Conservation (phyloP, 2,329 filamentous ascomycete species). For the Calonectria pteridis region DNA sequence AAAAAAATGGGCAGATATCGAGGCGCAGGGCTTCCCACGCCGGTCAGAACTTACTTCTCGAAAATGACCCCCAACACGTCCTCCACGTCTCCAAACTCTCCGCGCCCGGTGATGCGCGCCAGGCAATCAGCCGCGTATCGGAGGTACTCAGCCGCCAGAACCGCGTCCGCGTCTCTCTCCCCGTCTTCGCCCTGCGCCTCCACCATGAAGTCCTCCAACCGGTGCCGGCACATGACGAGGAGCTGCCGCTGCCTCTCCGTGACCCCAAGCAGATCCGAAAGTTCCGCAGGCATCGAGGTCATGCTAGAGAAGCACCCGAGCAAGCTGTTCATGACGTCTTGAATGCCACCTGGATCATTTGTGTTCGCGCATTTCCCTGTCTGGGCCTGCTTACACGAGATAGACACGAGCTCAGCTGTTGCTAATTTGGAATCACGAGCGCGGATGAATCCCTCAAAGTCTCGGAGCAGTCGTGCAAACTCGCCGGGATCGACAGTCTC, state of each 20-base stretch:
- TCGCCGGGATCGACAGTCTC: slow-evolving; percentile 58
- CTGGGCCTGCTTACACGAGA: slow-evolving; percentile 79
- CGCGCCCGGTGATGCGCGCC: slow-evolving; percentile 89
- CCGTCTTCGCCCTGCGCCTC: slow-evolving; percentile 60
- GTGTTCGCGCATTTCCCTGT: slow-evolving; percentile 29
- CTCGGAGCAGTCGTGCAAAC: slow-evolving; percentile 53
- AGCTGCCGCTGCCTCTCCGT: slow-evolving; percentile 90
- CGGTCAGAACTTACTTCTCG: slow-evolving; percentile 79
- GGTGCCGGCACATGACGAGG: slow-evolving; percentile 76
- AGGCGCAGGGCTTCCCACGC: slow-evolving; percentile 4
- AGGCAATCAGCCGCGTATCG: slow-evolving; percentile 83
- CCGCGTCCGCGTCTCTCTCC: slow-evolving; percentile 78
- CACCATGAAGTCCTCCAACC: slow-evolving; percentile 80
- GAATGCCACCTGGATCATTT: slow-evolving; percentile 74
- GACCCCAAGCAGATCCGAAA: slow-evolving; percentile 89
- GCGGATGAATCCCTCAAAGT: slow-evolving; percentile 51
- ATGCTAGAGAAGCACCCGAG: slow-evolving; percentile 76
- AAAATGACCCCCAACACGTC: slow-evolving; percentile 97
- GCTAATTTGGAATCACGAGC: slow-evolving; percentile 40
- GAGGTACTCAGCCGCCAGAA: slow-evolving; percentile 90
- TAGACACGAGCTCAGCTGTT: slow-evolving; percentile 57
- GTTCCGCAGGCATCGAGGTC: slow-evolving; percentile 77
- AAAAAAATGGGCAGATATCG: slow-evolving; percentile 18
- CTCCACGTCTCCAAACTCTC: slow-evolving; percentile 89
- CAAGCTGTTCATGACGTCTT: slow-evolving; percentile 75